A percentile compares a stretch with the other conserved stretches of the same genome.
Evolutionary conservation across 441 rosid genomes (phyloP).

Genomic region (Populus hybrid): DNA sequence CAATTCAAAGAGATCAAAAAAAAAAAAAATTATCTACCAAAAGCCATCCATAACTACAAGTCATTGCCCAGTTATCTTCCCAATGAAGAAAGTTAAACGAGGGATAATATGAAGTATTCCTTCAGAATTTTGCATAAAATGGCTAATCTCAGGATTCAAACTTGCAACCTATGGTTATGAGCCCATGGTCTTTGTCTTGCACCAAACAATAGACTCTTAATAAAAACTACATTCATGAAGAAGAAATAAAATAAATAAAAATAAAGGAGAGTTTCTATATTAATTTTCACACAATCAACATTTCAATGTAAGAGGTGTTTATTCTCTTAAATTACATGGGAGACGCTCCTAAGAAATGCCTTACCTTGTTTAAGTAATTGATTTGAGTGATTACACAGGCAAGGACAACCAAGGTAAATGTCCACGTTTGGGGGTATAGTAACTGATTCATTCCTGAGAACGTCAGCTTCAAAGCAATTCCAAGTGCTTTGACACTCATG

Average conservation of each 20-base stretch:
- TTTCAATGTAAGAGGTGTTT: neutral
- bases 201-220: neutral
- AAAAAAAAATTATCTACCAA: neutral
- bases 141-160: slow-evolving; percentile 4
- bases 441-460: slow-evolving; percentile 77
- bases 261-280: neutral
- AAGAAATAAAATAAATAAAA: neutral
- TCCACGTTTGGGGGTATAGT: slow-evolving; percentile 68
- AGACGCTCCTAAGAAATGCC: neutral
- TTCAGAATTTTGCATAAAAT: neutral
- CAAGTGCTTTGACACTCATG: slow-evolving; percentile 84
- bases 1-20: slow-evolving; percentile 8
- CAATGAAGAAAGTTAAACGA: neutral
- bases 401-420: slow-evolving; percentile 53
- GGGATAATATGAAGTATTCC: neutral
- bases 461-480: slow-evolving; percentile 79
- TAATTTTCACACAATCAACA: neutral
- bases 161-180: neutral
- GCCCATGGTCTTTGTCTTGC: neutral
- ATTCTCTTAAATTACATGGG: neutral
- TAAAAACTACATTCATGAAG: neutral
- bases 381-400: slow-evolving; percentile 61
- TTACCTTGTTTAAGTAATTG: slow-evolving; percentile 83
- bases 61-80: neutral
- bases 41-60: neutral